Evolutionary conservation across 2,329 filamentous ascomycete genomes (phyloP), one percentile per base, ranked within the genome.

Genomic region (Blastomyces silverae): DNA sequence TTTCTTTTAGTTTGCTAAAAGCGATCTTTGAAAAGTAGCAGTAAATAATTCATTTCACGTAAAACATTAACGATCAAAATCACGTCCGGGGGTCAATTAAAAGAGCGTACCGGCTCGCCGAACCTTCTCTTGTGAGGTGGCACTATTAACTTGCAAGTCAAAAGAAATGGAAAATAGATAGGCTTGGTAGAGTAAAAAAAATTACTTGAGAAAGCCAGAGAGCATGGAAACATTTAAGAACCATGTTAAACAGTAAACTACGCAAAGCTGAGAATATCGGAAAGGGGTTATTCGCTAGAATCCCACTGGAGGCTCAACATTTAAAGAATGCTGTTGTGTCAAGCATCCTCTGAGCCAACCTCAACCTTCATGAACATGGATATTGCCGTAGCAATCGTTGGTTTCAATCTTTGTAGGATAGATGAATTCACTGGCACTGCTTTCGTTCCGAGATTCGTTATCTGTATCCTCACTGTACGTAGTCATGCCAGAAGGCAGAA

Each of bases 401-500:
- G 28, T 20, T 4, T 28, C 61, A 7, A 31, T 3, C 20, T 44
- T 57, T 4, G 64, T 63, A 6, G 57, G 46, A 28, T 55, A n/a
- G 5, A 57, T 31, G 42, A 62, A 69, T 22, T 69, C 66, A 56
- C 66, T 68, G 11, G 7, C 52, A 25, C 63, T 62, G 17, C 58
- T 67, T n/a, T 67, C 65, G n/a, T 68, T 64, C 50, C 61, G 57
- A 42, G 65, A 13, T 3, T 57, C 66, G 61, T 66, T 65, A 50
- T 67, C 67, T n/a, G 61, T 63, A 56, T 69, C 66, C 13, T 44
- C 64, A 34, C 63, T 56, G 66, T 70, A 72, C 10, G 34, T 64
- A 22, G 71, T 63, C 65, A 70, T 70, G 4, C 67, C 71, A 13
- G 60, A 25, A 34, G 67, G 62, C 13, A 68, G 65, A 25, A 42